Evolutionary conservation across 352 stramenopile genomes (phyloP), one percentile per base, ranked within the genome.

Genomic region (Globisporangium irregulare): DNA sequence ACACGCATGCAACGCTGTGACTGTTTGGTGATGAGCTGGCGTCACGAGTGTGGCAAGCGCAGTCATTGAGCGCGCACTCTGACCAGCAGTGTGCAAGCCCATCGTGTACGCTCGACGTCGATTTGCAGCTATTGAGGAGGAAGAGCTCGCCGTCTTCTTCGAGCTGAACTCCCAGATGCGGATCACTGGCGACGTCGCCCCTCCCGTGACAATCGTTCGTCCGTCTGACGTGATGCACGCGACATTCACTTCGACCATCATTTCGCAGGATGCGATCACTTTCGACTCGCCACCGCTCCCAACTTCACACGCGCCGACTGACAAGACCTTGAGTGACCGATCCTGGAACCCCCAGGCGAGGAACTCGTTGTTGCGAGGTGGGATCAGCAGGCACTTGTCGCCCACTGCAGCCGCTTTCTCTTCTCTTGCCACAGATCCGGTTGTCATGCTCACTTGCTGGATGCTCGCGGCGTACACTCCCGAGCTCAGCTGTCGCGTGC

Each of bases 321-420:
- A 80, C 12, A 92, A 54, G 9, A 92, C 63, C 59, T 91, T 91
- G 51, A 92, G 73, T 18, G 81, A 82, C 0, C 77, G 77, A 38
- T 92, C 86, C 51, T 87, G 79, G 65, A 89, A 92, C 0, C 80
- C 80, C 85, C 85, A 93, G 2, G 85, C 80, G 8, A 92, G 67
- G 54, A 89, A 92, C 67, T 93, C 84, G 55, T 77, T 77, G 62
- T 91, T 78, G 1, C 75, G 73, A 3, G 85, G 81, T 7, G 85
- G 85, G 24, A 93, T 86, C 53, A 92, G 68, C 8, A 92, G 54
- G 46, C 80, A 89, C 5, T 83, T 75, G 3, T 78, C 68, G 3
- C 82, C 71, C 8, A 86, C 72, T 53, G 67, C 46, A 15, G 82
- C 78, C 3, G 82, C 67, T 18, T 73, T 73, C 63, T 89, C 83